A percentile compares a stretch with the other conserved stretches of the same genome.
phyloP scores from a whole-genome alignment of 441 rosid species.

The Pelargonium cotyledonis region DNA sequence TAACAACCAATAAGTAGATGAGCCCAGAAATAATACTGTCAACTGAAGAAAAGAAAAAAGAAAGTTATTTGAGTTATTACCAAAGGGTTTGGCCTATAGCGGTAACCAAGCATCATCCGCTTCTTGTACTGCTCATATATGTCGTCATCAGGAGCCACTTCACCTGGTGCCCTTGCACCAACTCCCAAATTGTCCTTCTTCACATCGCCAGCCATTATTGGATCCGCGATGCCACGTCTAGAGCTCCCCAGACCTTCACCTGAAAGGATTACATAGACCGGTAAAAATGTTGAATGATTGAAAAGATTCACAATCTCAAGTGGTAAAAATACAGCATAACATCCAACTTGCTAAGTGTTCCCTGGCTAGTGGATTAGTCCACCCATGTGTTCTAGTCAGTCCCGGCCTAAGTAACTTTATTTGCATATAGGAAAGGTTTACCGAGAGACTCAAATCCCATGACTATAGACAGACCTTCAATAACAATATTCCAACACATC shows the following conservation, averaged over 20 bases:
- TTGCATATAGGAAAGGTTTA: too few relatives aligned
- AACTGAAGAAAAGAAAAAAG: background rate
- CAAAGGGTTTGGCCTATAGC: slow-evolving; percentile 89
- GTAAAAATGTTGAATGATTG: background rate
- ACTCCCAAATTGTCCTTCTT: slow-evolving; percentile 85
- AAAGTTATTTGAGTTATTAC: slow-evolving; percentile 28
- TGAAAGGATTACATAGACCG: slow-evolving; percentile 34
- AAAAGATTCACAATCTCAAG: too few relatives aligned
- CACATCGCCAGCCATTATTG: slow-evolving; percentile 75
- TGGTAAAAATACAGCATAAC: background rate
- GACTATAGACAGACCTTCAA: background rate
- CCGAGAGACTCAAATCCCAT: background rate
- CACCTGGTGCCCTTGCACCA: slow-evolving; percentile 88
- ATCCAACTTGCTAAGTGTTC: too few relatives aligned
- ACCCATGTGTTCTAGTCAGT: background rate
- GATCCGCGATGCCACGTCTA: slow-evolving; percentile 79
- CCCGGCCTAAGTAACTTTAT: background rate
- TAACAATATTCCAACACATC: too few relatives aligned
- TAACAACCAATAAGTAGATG: background rate
- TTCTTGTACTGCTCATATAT: slow-evolving; percentile 97
- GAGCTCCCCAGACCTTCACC: slow-evolving; percentile 98
- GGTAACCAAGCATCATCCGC: slow-evolving; percentile 99
- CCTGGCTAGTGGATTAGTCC: background rate
- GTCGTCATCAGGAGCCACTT: slow-evolving; percentile 83
- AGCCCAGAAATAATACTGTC: background rate